phyloP scores from a whole-genome alignment of 257 asterid genomes.

The Agastache rugosa region DNA sequence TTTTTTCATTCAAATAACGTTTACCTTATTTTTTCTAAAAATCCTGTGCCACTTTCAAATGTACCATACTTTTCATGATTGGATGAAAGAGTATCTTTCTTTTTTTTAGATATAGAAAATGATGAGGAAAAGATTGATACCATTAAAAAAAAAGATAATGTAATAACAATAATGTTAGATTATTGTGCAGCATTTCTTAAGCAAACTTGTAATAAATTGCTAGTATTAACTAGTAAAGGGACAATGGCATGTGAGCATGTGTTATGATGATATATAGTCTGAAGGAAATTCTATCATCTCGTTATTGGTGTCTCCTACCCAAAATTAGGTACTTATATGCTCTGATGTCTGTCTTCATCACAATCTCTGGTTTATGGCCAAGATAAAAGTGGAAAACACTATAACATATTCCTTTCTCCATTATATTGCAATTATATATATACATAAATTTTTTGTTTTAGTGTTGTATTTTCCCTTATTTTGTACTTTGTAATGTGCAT shows the following conservation, averaged over 20 bases:
- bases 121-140: too few relatives aligned
- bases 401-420: background rate
- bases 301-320: background rate
- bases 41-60: too few relatives aligned
- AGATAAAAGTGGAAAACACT: conserved; percentile 1
- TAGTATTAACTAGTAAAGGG: background rate
- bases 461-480: background rate
- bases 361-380: background rate
- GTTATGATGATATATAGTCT: background rate
- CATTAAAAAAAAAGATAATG: too few relatives aligned
- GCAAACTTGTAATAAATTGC: background rate
- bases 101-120: too few relatives aligned
- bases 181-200: too few relatives aligned
- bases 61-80: too few relatives aligned
- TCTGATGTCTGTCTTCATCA: conserved; percentile 6
- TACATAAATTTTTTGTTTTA: background rate
- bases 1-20: too few relatives aligned
- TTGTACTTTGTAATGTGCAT: background rate
- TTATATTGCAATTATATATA: background rate
- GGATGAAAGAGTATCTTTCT: too few relatives aligned
- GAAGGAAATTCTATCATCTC: conserved; percentile 23
- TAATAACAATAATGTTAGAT: too few relatives aligned
- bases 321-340: conserved; percentile 7
- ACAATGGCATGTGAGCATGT: conserved; percentile 31
- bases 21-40: too few relatives aligned